A percentile compares a stretch with the other conserved stretches of the same genome.
Evolutionary conservation across 179 eudicot species (phyloP).

Genomic region (Gypsophila paniculata): DNA sequence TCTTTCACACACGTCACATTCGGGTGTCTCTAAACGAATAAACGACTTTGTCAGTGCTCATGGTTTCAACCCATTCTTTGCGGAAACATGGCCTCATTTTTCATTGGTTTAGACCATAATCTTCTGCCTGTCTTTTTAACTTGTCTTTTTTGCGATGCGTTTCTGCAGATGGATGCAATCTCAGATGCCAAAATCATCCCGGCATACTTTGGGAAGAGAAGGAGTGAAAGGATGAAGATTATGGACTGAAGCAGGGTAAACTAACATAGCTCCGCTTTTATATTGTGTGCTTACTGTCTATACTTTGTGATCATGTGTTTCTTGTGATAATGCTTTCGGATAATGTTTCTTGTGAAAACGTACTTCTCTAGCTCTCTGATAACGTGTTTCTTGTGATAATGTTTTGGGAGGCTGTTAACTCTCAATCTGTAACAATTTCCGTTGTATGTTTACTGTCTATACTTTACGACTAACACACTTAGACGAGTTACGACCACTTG

Average conservation of each 20-base stretch:
- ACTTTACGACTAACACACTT: too few species aligned
- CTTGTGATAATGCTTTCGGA: too few species aligned
- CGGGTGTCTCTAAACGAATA: not conserved
- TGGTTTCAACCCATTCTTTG: not conserved
- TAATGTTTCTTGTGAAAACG: too few species aligned
- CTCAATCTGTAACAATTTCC: not conserved
- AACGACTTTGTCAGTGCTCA: not conserved
- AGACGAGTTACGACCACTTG: too few species aligned
- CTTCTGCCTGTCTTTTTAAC: not conserved
- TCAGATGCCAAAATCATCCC: slow-evolving; percentile 72
- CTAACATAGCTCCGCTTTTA: not conserved
- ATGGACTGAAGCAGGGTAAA: too few species aligned
- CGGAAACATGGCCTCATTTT: not conserved
- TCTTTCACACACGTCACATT: not conserved
- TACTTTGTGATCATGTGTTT: not conserved
- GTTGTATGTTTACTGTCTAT: too few species aligned
- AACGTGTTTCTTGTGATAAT: too few species aligned
- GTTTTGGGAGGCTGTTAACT: not conserved
- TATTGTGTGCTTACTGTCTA: not conserved
- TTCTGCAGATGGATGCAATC: slow-evolving; percentile 84
- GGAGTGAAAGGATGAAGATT: slow-evolving; percentile 36
- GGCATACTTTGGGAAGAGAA: slow-evolving; percentile 92
- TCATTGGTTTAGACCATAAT: not conserved
- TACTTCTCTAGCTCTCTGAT: too few species aligned
- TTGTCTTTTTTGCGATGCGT: not conserved